phyloP scores from a whole-genome alignment of 805 yeast species.

The Myxozyma melibiosi region DNA sequence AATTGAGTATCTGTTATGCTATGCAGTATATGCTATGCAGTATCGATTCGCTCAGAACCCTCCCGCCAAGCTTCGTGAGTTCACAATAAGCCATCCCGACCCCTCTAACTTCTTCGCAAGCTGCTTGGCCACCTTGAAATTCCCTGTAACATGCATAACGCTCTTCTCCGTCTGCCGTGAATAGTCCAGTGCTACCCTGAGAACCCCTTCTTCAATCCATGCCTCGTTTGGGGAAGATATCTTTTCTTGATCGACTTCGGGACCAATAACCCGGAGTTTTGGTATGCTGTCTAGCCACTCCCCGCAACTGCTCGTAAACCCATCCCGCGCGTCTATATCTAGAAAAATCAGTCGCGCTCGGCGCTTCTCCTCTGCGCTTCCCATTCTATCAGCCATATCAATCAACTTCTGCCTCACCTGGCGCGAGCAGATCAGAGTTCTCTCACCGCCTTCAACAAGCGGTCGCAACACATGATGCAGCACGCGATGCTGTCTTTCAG shows the following conservation, averaged over 20 bases:
- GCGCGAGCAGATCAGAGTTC: slow-evolving; percentile 8
- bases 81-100: slow-evolving; percentile 7
- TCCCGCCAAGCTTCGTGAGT: slow-evolving; percentile 18
- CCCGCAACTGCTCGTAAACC: background rate
- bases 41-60: too few species aligned
- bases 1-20: too few species aligned
- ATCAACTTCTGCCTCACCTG: slow-evolving; percentile 10
- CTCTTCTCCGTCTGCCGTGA: background rate
- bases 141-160: slow-evolving; percentile 15
- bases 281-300: slow-evolving; percentile 1
- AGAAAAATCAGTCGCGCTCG: slow-evolving; percentile 9
- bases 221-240: background rate
- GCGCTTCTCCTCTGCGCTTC: slow-evolving; percentile 20
- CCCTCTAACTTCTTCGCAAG: background rate
- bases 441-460: background rate
- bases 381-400: slow-evolving; percentile 23
- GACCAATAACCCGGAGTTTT: background rate
- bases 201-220: slow-evolving; percentile 6
- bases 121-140: slow-evolving; percentile 16
- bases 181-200: background rate
- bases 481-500: slow-evolving; percentile 4
- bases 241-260: background rate
- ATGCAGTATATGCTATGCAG: too few species aligned
- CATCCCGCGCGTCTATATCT: background rate
- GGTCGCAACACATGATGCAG: background rate